Percentiles rank a stretch among this genome's conserved stretches.
phyloP scores from a whole-genome alignment of 768 basidiomycete genomes.

The Mycena belliarum region DNA sequence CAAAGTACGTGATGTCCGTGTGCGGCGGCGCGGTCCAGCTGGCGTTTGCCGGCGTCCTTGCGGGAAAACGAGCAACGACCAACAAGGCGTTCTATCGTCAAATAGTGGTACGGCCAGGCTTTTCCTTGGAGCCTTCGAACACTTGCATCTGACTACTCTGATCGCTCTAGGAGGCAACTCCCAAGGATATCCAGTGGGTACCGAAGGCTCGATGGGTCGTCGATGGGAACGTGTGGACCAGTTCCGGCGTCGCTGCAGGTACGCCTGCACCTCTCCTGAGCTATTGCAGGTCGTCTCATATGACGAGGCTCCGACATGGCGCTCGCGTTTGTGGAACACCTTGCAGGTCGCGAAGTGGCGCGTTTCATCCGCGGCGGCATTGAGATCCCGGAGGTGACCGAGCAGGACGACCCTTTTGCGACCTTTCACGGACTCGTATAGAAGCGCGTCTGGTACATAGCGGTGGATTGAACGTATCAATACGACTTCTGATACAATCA shows the following conservation, averaged over 20 bases:
- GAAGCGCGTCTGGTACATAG: too few species aligned
- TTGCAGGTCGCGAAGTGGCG: conserved; percentile 25
- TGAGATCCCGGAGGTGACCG: conserved; percentile 22
- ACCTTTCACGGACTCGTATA: conserved; percentile 26
- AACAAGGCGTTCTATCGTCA: conserved; percentile 18
- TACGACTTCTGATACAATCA: too few species aligned
- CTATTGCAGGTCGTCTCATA: not conserved
- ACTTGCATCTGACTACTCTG: too few species aligned
- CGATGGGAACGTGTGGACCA: conserved; percentile 37
- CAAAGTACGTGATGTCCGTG: too few species aligned
- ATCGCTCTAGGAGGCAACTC: conserved; percentile 15
- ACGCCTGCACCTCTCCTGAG: not conserved
- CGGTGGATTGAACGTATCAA: too few species aligned
- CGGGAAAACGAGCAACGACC: too few species aligned
- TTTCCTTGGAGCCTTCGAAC: too few species aligned
- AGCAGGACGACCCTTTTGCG: conserved; percentile 31
- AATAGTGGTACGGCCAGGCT: conserved; percentile 27
- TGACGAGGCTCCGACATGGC: conserved; percentile 35
- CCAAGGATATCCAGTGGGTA: conserved; percentile 33
- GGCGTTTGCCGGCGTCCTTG: too few species aligned
- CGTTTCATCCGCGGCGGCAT: conserved; percentile 19
- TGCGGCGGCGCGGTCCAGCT: too few species aligned
- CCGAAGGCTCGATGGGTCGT: conserved; percentile 38
- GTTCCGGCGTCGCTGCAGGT: conserved; percentile 38
- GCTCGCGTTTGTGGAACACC: conserved; percentile 33